Conservation (phyloP, 1,284 basidiomycete genomes). For the Moniliella sp. region DNA sequence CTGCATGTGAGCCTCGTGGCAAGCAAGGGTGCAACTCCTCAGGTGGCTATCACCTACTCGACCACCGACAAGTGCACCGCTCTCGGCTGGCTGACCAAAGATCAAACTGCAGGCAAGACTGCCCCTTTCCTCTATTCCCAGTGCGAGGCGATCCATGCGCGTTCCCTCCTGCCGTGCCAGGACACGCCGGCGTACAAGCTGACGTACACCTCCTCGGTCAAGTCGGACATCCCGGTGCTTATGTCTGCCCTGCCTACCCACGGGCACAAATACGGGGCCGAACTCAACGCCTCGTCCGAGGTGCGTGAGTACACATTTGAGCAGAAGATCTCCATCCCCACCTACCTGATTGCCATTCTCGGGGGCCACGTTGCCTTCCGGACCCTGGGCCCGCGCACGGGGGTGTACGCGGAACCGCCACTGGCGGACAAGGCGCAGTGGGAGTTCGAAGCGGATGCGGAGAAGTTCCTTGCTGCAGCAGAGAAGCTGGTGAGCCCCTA, state of each 20-base stretch:
- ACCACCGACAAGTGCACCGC: conserved; percentile 61
- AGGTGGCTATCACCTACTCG: conserved; percentile 31
- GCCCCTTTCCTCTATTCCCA: conserved; percentile 73
- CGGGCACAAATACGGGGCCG: conserved; percentile 6
- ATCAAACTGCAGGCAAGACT: conserved; percentile 66
- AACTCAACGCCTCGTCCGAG: conserved; percentile 1
- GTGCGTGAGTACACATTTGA: conserved; percentile 16
- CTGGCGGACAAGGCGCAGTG: conserved; percentile 24
- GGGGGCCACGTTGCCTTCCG: conserved; percentile 26
- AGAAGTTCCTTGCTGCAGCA: conserved; percentile 26
- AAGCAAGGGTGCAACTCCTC: conserved; percentile 11
- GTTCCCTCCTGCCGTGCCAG: conserved; percentile 20
- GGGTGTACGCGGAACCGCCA: conserved; percentile 29
- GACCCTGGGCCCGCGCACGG: conserved; percentile 21
- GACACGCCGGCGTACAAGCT: conserved; percentile 30
- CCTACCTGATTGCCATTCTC: conserved; percentile 30
- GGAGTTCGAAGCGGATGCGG: conserved; percentile 30
- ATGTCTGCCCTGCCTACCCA: conserved; percentile 23
- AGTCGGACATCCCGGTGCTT: conserved; percentile 21
- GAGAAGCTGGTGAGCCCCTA: conserved; percentile 40
- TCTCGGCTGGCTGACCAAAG: conserved; percentile 75
- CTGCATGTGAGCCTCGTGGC: conserved; percentile 33
- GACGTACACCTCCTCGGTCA: conserved; percentile 24
- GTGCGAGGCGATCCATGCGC: conserved; percentile 48
- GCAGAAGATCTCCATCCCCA: conserved; percentile 25